phyloP scores from a whole-genome alignment of 2,329 filamentous ascomycete species.

The Exophiala alcalophila region DNA sequence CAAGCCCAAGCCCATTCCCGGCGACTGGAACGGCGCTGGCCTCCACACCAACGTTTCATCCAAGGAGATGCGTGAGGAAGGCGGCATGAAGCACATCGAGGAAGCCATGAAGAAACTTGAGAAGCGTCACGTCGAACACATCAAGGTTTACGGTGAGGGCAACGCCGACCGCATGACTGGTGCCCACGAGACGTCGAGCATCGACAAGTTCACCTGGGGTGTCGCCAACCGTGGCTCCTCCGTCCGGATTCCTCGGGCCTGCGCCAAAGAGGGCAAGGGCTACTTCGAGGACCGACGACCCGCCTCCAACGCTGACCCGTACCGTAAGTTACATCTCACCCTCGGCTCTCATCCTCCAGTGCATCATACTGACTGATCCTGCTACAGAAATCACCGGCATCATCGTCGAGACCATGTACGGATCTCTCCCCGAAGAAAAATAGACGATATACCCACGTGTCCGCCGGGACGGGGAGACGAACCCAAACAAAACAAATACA shows the following conservation, averaged over 20 bases:
- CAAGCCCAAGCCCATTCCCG: slow-evolving; percentile 90
- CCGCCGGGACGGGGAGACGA: neutral
- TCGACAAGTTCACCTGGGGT: slow-evolving; percentile 90
- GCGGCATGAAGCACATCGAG: slow-evolving; percentile 95
- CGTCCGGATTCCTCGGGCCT: slow-evolving; percentile 85
- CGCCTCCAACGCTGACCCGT: slow-evolving; percentile 83
- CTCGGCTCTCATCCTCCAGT: neutral
- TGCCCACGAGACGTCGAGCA: slow-evolving; percentile 87
- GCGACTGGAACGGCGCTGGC: slow-evolving; percentile 96
- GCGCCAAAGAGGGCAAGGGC: slow-evolving; percentile 82
- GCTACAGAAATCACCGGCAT: slow-evolving; percentile 63
- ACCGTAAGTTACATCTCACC: slow-evolving; percentile 50
- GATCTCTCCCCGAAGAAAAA: slow-evolving; percentile 29
- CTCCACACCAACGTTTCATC: slow-evolving; percentile 94
- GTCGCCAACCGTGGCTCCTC: slow-evolving; percentile 94
- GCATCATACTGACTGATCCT: slow-evolving; percentile 5
- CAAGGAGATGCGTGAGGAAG: slow-evolving; percentile 80
- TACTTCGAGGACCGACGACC: slow-evolving; percentile 88
- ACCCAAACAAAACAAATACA: slow-evolving; percentile 1
- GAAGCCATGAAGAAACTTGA: slow-evolving; percentile 79
- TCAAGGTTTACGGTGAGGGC: slow-evolving; percentile 90
- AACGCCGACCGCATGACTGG: slow-evolving; percentile 94
- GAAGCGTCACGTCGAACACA: slow-evolving; percentile 75
- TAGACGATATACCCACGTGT: neutral
- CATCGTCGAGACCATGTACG: slow-evolving; percentile 65